These are phyloP conservation scores for Pseudopediastrum boryanum DNA, from an alignment of 139 green algal species.

Conservation along the genomic window DNA sequence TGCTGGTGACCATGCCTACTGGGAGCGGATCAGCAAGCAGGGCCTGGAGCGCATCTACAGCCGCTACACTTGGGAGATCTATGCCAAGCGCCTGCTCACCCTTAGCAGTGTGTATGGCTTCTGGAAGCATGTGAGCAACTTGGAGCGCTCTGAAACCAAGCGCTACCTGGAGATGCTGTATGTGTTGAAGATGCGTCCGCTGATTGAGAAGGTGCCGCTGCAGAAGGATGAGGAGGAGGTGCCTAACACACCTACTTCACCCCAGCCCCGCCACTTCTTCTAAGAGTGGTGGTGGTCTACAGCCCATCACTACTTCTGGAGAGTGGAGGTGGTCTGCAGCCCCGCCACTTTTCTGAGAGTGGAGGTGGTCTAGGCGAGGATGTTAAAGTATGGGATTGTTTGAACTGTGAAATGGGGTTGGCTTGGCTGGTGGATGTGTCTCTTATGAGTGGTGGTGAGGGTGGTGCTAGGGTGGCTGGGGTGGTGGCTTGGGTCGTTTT, in stretches of 20 bases:
- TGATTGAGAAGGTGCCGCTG: constrained; percentile 50
- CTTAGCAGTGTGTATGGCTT: constrained; percentile 75
- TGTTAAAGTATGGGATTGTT: too few species aligned
- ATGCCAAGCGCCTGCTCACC: constrained; percentile 76
- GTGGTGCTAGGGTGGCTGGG: too few species aligned
- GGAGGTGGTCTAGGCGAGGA: too few species aligned
- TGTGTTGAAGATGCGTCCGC: constrained; percentile 61
- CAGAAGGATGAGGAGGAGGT: constrained; percentile 20
- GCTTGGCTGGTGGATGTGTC: too few species aligned
- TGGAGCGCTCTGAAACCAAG: constrained; percentile 73
- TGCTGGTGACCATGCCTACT: constrained; percentile 43
- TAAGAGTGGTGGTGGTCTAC: too few species aligned
- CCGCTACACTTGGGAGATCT: constrained; percentile 80
- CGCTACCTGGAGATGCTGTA: constrained; percentile 85
- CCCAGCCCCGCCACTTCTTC: constrained; percentile 39
- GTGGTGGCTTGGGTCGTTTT: too few species aligned
- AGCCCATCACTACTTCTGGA: too few species aligned
- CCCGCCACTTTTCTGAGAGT: too few species aligned
- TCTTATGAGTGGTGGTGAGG: too few species aligned
- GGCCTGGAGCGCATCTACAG: not conserved
- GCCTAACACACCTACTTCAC: constrained; percentile 20
- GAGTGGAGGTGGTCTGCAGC: too few species aligned
- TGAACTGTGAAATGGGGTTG: too few species aligned
- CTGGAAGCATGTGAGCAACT: constrained; percentile 54
- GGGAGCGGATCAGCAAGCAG: constrained; percentile 50